A percentile compares a stretch with the other conserved stretches of the same genome.
These are phyloP conservation scores for Nigrospora osmanthi DNA, from an alignment of 2,329 filamentous ascomycete genomes.

Conservation along the genomic window DNA sequence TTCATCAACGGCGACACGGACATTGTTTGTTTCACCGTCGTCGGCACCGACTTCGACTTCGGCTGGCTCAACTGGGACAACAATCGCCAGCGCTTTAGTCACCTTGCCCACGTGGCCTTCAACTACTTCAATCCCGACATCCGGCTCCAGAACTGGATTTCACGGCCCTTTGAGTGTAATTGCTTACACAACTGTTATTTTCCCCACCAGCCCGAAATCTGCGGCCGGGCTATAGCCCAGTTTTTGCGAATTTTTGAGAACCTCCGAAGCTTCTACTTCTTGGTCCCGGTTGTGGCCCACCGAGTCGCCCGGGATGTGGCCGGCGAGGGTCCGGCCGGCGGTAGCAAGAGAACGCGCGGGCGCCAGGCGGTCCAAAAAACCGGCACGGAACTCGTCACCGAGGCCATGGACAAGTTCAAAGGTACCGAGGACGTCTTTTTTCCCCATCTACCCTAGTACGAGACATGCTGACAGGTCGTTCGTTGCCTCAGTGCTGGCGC, in stretches of 20 bases:
- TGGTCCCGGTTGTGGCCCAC: constrained; percentile 8
- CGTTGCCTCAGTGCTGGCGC: constrained; percentile 9
- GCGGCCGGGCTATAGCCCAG: constrained; percentile 9
- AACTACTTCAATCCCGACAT: background rate
- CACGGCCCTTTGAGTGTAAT: background rate
- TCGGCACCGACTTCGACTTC: constrained; percentile 3
- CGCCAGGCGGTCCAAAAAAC: background rate
- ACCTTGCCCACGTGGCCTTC: constrained; percentile 1
- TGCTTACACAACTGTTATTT: background rate
- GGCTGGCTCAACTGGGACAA: background rate
- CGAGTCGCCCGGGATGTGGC: background rate
- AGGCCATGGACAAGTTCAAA: background rate
- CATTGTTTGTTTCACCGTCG: constrained; percentile 3
- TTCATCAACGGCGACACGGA: constrained; percentile 1
- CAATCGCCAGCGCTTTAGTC: background rate
- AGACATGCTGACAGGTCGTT: background rate
- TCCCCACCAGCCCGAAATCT: constrained; percentile 2
- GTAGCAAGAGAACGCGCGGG: background rate
- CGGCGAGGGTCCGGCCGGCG: background rate
- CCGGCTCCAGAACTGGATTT: background rate
- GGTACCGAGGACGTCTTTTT: background rate
- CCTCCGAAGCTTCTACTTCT: constrained; percentile 20
- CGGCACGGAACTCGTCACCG: background rate
- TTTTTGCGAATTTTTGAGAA: constrained; percentile 17
- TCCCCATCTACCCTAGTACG: background rate